Evolutionary conservation across 192 early-diverging fungal genomes (phyloP).

Genomic region (Endogone sp.): DNA sequence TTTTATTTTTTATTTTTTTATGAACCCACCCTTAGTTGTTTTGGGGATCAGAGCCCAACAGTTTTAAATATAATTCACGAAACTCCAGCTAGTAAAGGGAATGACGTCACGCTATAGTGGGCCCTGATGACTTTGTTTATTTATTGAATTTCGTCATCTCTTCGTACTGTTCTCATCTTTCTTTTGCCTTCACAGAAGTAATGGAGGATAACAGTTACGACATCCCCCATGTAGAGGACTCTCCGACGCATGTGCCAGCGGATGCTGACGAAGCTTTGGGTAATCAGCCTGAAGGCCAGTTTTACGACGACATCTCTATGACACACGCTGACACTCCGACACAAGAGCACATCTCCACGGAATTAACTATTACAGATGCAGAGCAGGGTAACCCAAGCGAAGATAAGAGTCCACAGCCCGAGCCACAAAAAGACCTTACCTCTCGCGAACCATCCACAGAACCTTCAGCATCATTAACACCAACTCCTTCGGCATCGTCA

Average conservation of each 20-base stretch:
- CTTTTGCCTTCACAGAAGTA: too few relatives aligned
- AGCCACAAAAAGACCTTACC: neutral
- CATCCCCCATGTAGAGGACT: neutral
- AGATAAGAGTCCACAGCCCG: neutral
- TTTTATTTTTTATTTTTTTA: too few relatives aligned
- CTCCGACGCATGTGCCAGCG: neutral
- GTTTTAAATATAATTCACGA: too few relatives aligned
- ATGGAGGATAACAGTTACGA: neutral
- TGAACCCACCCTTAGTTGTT: too few relatives aligned
- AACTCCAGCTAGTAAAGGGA: too few relatives aligned
- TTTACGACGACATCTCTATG: neutral
- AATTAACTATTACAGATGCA: neutral
- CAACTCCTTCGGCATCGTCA: neutral
- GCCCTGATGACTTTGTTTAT: too few relatives aligned
- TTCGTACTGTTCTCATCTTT: too few relatives aligned
- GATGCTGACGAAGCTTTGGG: neutral
- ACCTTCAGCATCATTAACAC: neutral
- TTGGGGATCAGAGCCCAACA: too few relatives aligned
- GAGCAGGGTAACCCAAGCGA: neutral
- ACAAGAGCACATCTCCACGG: neutral
- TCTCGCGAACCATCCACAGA: neutral
- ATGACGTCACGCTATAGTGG: too few relatives aligned
- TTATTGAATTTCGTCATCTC: too few relatives aligned
- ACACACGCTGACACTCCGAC: neutral
- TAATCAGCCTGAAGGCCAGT: neutral